Evolutionary conservation across 352 stramenopile species (phyloP), one percentile per base, ranked within the genome.

Genomic region (Blastocystis sp.): DNA sequence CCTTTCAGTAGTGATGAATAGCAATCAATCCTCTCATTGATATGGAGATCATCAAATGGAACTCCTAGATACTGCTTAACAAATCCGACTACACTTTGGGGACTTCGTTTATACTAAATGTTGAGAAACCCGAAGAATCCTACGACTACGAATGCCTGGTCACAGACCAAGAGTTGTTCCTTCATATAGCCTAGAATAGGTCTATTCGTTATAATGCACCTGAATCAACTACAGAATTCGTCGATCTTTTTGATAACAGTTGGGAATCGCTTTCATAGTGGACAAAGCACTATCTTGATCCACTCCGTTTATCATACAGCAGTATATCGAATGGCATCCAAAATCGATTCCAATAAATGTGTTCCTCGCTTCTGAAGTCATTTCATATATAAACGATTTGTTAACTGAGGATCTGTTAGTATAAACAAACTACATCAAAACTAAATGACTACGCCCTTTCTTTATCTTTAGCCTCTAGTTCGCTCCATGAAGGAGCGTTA

Each of bases 261-360:
- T 84, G 22, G 48, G 11, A 3, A 84, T 19, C 35, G 13, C 68
- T 69, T n/a, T 53, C 51, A 84, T 64, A 9, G 27, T 19, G 22
- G 44, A 30, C 3, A 33, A 68, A 9, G 27, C 30, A 33, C 27
- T 33, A n/a, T 51, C 30, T 30, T 33, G 6, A 7, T 11, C 40
- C 11, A 1, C 1, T 13, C 48, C 48, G 17, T 24, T 15, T 24
- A 56, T n/a, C 30, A 44, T 37, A 17, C 44, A 68, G 15, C 58
- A 51, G 53, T 84, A 66, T 22, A 84, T 84, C 19, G 30, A 69
- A 54, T 30, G 48, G 5, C 30, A 24, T 42, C 73, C 73, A n/a
- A 69, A 44, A 53, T 84, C 73, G 30, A 84, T 84, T 54, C 73
- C 73, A 24, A 84, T 27, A 44, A 40, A 84, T 22, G 42, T n/a